phyloP scores from a whole-genome alignment of 2,329 filamentous ascomycete species.

The Scedosporium boydii region DNA sequence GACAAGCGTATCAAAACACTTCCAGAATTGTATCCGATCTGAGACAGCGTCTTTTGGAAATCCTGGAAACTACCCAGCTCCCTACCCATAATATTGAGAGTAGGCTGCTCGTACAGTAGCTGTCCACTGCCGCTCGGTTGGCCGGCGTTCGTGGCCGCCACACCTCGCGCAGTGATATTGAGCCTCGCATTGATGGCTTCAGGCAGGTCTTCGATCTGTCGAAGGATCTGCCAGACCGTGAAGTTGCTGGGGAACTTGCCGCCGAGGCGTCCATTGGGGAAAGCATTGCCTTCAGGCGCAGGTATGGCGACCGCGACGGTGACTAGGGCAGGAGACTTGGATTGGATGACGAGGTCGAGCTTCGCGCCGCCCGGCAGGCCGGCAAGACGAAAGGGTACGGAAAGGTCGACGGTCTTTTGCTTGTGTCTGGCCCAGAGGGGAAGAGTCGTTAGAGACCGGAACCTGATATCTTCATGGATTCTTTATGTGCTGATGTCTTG shows the following conservation, averaged over 20 bases:
- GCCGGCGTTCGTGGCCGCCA: slow-evolving; percentile 51
- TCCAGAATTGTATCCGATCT: slow-evolving; percentile 80
- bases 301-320: slow-evolving; percentile 84
- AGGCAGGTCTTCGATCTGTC: slow-evolving; percentile 76
- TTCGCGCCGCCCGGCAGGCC: slow-evolving; percentile 80
- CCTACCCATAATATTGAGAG: slow-evolving; percentile 73
- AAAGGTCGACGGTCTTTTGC: slow-evolving; percentile 78
- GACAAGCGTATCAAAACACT: slow-evolving; percentile 68
- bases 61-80: slow-evolving; percentile 69
- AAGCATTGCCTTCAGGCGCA: slow-evolving; percentile 53
- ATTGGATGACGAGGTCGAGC: slow-evolving; percentile 80
- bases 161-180: slow-evolving; percentile 77
- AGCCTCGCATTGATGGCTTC: slow-evolving; percentile 50
- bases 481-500: too few relatives aligned
- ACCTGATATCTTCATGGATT: neutral
- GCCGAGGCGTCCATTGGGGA: slow-evolving; percentile 58
- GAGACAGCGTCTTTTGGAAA: slow-evolving; percentile 79
- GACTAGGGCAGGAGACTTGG: slow-evolving; percentile 75
- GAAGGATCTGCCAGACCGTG: slow-evolving; percentile 79
- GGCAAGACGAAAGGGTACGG: slow-evolving; percentile 71
- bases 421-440: slow-evolving; percentile 48
- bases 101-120: slow-evolving; percentile 79
- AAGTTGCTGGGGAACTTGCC: slow-evolving; percentile 85
- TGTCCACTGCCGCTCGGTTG: slow-evolving; percentile 55
- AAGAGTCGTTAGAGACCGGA: neutral